Conservation (phyloP, 768 basidiomycete genomes). For the Termitomyces sp. region DNA sequence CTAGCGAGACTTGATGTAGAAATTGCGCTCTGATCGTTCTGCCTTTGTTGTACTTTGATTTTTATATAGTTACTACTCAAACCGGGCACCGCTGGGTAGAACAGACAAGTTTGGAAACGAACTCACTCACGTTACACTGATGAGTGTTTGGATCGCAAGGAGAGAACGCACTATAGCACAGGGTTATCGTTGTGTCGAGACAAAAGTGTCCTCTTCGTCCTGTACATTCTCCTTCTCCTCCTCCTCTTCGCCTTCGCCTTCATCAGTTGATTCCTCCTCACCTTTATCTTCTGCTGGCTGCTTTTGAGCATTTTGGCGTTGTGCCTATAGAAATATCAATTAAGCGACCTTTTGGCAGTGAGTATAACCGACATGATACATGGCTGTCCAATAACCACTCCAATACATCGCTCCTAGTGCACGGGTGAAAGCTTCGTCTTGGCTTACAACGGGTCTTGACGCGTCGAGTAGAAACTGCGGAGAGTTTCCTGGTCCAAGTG, state of each 20-base stretch:
- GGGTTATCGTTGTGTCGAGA: slow-evolving; percentile 34
- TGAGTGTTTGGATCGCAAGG: neutral
- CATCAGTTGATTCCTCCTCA: slow-evolving; percentile 4
- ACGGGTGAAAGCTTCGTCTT: slow-evolving; percentile 72
- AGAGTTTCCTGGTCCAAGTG: slow-evolving; percentile 16
- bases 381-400: slow-evolving; percentile 83
- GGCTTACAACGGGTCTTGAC: slow-evolving; percentile 38
- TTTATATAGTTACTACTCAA: neutral
- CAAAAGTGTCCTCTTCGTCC: slow-evolving; percentile 25
- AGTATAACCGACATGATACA: slow-evolving; percentile 64
- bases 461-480: slow-evolving; percentile 25
- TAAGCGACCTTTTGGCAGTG: neutral
- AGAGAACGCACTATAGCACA: neutral
- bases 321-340: slow-evolving; percentile 20
- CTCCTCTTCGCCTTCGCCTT: slow-evolving; percentile 15
- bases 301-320: slow-evolving; percentile 20
- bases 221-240: slow-evolving; percentile 24
- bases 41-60: neutral
- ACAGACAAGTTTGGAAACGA: neutral
- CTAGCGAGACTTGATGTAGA: slow-evolving; percentile 82
- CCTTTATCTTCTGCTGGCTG: slow-evolving; percentile 15
- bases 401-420: slow-evolving; percentile 82
- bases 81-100: neutral
- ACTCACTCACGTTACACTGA: neutral
- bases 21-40: slow-evolving; percentile 55